Percentiles rank a stretch among this genome's conserved stretches.
Conservation (phyloP, 306 rosid genomes). For the Quercus variabilis region DNA sequence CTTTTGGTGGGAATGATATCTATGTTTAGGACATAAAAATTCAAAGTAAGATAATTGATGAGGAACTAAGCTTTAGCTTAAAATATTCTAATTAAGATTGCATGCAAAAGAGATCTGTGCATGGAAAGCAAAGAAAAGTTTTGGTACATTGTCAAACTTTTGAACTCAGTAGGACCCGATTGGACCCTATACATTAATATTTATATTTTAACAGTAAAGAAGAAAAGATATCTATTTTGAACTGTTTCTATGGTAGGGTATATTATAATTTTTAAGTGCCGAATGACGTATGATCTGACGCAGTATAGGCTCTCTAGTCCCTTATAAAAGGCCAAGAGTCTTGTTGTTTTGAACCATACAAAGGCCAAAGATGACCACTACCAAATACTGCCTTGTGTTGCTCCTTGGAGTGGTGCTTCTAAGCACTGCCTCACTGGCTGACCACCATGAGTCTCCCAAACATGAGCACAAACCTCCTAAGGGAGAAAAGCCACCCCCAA, state of each 20-base stretch:
- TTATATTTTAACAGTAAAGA: no score
- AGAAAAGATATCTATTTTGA: not conserved
- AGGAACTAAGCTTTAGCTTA: no score
- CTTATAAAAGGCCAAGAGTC: not conserved
- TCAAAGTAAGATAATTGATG: no score
- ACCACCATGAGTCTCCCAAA: not conserved
- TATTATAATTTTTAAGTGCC: not conserved
- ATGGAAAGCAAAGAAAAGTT: not conserved
- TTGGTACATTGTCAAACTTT: not conserved
- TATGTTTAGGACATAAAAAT: no score
- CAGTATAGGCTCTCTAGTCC: not conserved
- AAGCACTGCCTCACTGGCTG: not conserved
- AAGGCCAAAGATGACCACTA: not conserved
- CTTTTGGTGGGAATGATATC: no score
- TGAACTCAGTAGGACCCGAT: not conserved
- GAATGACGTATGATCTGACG: no score
- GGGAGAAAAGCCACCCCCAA: conserved; percentile 12
- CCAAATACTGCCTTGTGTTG: not conserved
- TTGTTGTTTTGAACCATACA: not conserved
- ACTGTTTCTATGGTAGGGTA: not conserved
- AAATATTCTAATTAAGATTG: no score
- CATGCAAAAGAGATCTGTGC: no score
- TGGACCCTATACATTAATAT: not conserved
- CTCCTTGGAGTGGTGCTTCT: not conserved
- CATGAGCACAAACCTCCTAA: not conserved